Evolutionary conservation across 2,329 filamentous ascomycete species (phyloP), one percentile per base, ranked within the genome.

Genomic region (Graphilbum fragrans): DNA sequence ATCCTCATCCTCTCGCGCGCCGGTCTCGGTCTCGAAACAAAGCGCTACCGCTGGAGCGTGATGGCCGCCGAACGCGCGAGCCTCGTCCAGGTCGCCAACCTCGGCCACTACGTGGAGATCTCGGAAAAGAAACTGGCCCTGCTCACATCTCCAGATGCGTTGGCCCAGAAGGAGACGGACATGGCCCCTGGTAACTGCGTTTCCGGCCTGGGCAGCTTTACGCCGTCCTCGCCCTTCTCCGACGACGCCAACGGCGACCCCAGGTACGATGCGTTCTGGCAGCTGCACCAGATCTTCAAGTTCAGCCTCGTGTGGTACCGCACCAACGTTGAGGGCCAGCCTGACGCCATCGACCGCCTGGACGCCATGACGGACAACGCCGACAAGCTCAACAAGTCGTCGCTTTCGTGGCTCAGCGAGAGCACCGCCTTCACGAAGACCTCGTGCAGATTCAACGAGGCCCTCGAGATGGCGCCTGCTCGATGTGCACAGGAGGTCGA

Each of bases 1-100:
- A n/a, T 50, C 14, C 38, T 51, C 1, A 18, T 49, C 2, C 47
- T 51, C 2, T 37, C 42, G 17, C 48, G 48, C 5, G 39, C 40
- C 29, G 36, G 38, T 9, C 32, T 49, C 19, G 43, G 43, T 2
- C 35, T 38, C 17, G 34, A 48, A 22, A 47, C 48, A 19, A 22
- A 27, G 12, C 41, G 31, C 17, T 44, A 51, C 25, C 42, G 44
- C 23, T 17, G 25, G 9, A 37, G 20, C 23, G 10, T 19, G 9
- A 4, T 31, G 9, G 39, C 29, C 8, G 22, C 17, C 16, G 35
- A 38, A 2, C 25, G 37, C 16, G 35, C 35, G 12, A 35, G 36
- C 21, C 39, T 50, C 4, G 39, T 49, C 4, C 32, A 18, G 8
- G 39, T 43, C 2, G 44, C 45, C 21, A 37, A 50, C 21, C 31